Base-by-base conservation (phyloP, 2,329 filamentous ascomycete genomes). In the Aspergillus fischeri region DNA sequence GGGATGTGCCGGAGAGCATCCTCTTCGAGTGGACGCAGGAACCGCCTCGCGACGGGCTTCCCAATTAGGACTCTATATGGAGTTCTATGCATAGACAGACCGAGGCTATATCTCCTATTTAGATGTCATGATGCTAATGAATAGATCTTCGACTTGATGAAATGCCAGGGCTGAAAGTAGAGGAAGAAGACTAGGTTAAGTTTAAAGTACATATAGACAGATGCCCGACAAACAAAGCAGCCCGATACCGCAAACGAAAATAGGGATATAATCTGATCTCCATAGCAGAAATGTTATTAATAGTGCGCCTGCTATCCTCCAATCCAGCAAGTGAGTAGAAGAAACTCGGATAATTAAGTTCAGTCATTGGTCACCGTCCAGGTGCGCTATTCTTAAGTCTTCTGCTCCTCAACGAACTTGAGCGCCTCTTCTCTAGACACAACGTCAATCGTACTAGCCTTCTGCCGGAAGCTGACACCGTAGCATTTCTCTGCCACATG, bases 401-500 rank as follows among this genome's bases (percentile, higher is more conserved):
- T 81, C 75, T 96, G 91, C 21, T 92, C 93, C 73, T 97, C 93
- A 11, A 99, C 92, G 72, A 99, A 99, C 69, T 90, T 88, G 65
- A 99, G 79, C 28, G 94, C 94, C 67, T 94, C 90, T 63, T 96
- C 91, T 55, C 87, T 86, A 61, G 85, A 87, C 51, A 97, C 92
- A 53, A 93, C 93, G 76, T 94, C 91, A 68, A 99, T 96, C 42
- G 86, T 90, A 78, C 91, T 96, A 63, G 92, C 95, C 83, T 97
- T 97, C 75, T 92, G 93, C 63, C 86, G 85, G 69, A 81, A 97
- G 52, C 90, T 91, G 52, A 99, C 94, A 60, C 94, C 94, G 74
- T 99, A 99, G 77, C 93, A 97, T 79, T 96, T 96, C 79, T 97
- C 92, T 3, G 94, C 94, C 21, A 97, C 91, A 60, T 89, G 85